phyloP scores from a whole-genome alignment of 345 rosid genomes.

The Gossypium rotundifolium region DNA sequence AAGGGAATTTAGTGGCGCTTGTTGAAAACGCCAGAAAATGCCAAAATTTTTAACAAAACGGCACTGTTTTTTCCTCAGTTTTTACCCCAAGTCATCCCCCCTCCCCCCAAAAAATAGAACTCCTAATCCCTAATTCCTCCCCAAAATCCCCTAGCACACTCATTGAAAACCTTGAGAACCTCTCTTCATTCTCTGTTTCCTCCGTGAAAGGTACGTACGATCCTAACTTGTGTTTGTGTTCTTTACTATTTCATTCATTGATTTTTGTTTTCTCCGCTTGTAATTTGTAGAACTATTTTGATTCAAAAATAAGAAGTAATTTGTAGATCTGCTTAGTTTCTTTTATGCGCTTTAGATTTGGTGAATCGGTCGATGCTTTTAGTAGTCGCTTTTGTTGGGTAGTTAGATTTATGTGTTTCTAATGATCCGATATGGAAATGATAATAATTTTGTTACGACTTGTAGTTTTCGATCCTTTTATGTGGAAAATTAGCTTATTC shows the following conservation, averaged over 20 bases:
- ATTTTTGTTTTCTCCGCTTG: not conserved
- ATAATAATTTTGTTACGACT: not conserved
- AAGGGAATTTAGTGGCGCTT: no score
- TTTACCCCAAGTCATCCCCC: no score
- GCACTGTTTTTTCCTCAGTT: no score
- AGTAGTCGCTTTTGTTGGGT: not conserved
- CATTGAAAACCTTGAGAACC: conserved; percentile 26
- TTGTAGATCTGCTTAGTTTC: conserved; percentile 19
- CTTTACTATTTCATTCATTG: not conserved
- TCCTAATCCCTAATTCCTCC: no score
- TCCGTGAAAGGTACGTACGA: conserved; percentile 26
- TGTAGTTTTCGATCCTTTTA: not conserved
- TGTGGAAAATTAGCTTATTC: not conserved
- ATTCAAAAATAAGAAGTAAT: no score
- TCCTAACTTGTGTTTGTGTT: not conserved
- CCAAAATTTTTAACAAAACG: no score
- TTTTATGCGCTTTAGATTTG: conserved; percentile 7
- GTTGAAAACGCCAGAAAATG: no score
- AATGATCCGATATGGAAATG: no score
- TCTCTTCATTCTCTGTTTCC: not conserved
- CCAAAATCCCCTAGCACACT: no score
- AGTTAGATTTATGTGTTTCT: conserved; percentile 3
- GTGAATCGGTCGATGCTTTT: not conserved
- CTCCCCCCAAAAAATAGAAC: no score
- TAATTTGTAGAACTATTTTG: not conserved